These are phyloP conservation scores for Paulownia fortunei DNA, from an alignment of 257 asterid species.

Conservation along the genomic window DNA sequence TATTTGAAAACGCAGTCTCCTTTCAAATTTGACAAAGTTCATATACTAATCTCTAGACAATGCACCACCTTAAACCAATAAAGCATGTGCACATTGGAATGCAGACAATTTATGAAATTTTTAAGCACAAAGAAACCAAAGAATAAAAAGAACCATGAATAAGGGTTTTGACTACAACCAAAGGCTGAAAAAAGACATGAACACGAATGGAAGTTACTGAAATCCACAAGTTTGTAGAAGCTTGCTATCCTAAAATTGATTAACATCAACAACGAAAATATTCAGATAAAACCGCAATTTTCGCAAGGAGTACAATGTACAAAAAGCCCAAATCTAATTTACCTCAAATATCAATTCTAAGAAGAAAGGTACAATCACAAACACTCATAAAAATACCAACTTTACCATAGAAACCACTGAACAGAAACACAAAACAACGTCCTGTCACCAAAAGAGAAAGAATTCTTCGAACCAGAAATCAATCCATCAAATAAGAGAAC, in stretches of 20 bases:
- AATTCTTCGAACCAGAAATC: background rate
- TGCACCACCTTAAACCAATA: background rate
- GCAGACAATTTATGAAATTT: background rate
- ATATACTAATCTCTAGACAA: background rate
- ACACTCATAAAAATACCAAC: background rate
- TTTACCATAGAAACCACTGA: background rate
- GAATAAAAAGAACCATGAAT: background rate
- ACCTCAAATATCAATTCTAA: background rate
- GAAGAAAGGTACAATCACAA: background rate
- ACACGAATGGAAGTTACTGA: background rate
- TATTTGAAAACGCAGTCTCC: background rate
- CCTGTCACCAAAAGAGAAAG: background rate
- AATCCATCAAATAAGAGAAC: slow-evolving; percentile 11
- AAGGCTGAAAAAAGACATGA: background rate
- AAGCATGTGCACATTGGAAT: background rate
- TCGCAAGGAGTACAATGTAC: too few species aligned
- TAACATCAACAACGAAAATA: background rate
- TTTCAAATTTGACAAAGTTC: background rate
- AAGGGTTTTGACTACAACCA: background rate
- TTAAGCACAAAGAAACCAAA: background rate
- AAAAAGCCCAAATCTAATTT: background rate
- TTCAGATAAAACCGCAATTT: background rate
- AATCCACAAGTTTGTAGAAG: background rate
- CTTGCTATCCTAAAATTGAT: background rate
- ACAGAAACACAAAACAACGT: background rate